Evolutionary conservation across 371 early-diverging fungal genomes (phyloP), one percentile per base, ranked within the genome.

Genomic region (Mortierella sp.): DNA sequence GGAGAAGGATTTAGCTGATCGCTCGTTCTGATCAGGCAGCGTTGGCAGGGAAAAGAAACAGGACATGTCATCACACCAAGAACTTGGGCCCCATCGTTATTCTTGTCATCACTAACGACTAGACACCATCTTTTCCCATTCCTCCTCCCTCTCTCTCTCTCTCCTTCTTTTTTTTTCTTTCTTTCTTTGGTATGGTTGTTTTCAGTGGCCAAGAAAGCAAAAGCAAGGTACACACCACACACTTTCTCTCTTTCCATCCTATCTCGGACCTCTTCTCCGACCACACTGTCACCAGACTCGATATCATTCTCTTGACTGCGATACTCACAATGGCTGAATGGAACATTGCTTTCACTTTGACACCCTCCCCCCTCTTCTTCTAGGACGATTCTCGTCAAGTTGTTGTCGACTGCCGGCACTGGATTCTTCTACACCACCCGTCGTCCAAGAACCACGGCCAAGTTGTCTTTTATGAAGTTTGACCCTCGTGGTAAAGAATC

Each of bases 151-250:
- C 57, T 30, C 46, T 64, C 29, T 43, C 60, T 60, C 56, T 21
- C 25, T 45, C 25, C 19, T 64, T 28, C 18, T 16, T 21, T 58
- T 48, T 18, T 14, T 23, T 21, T 30, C 4, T n/a, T 6, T 66
- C 23, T 21, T 43, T 15, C 18, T 0, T 19, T 47, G 18, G 37
- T 47, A 25, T 1, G 2, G 45, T 45, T 5, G 7, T 4, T 30
- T 72, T 61, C 72, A 87, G 84, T 95, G 94, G 93, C 93, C 44
- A 93, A 92, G 77, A 95, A 94, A 82, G 89, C 93, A 68, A 95
- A 93, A 84, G 91, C 95, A 82, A 89, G 84, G 85, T 85, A 75
- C n/a, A n/a, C n/a, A n/a, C n/a, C n/a, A n/a, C n/a, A n/a, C n/a
- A n/a, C n/a, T n/a, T n/a, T n/a, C n/a, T n/a, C n/a, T n/a, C n/a